Percentiles rank a stretch among this genome's conserved stretches.
Conservation (phyloP, 2,329 filamentous ascomycete species). For the Alternaria sp. region DNA sequence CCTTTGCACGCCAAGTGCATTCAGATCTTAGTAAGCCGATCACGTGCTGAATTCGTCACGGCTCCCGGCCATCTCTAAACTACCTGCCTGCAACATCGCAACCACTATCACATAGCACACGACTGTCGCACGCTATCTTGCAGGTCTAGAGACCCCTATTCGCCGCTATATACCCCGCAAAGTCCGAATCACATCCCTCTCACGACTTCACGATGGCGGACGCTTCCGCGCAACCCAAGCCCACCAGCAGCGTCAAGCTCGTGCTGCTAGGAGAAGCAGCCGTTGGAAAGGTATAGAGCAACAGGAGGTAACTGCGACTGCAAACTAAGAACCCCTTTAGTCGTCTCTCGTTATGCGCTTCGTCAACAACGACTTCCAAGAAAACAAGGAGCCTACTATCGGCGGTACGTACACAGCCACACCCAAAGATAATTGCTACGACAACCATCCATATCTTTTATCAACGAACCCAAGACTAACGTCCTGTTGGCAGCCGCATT, state of each 20-base stretch:
- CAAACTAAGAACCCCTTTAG: conserved; percentile 56
- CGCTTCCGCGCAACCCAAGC: conserved; percentile 76
- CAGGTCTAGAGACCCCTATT: background rate
- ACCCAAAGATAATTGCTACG: background rate
- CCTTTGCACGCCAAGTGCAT: background rate
- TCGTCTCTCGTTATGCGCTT: conserved; percentile 97
- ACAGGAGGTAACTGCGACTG: background rate
- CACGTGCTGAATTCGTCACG: conserved; percentile 32
- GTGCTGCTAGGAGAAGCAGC: conserved; percentile 96
- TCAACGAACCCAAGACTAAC: conserved; percentile 4
- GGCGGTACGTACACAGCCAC: conserved; percentile 70
- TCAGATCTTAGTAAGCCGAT: conserved; percentile 21
- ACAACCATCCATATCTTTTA: background rate
- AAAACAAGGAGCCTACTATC: conserved; percentile 99
- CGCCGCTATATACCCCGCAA: background rate
- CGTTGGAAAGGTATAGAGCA: conserved; percentile 85
- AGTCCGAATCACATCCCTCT: conserved; percentile 10
- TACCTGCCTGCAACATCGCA: conserved; percentile 26
- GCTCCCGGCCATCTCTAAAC: conserved; percentile 22
- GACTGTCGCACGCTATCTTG: background rate
- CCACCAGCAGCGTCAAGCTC: conserved; percentile 99
- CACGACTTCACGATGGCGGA: conserved; percentile 69
- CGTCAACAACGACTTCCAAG: conserved; percentile 99
- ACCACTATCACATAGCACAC: conserved; percentile 15
- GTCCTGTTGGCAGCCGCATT: conserved; percentile 75